Evolutionary conservation across 2,329 filamentous ascomycete species (phyloP).

Genomic region (Epichloe elymi): DNA sequence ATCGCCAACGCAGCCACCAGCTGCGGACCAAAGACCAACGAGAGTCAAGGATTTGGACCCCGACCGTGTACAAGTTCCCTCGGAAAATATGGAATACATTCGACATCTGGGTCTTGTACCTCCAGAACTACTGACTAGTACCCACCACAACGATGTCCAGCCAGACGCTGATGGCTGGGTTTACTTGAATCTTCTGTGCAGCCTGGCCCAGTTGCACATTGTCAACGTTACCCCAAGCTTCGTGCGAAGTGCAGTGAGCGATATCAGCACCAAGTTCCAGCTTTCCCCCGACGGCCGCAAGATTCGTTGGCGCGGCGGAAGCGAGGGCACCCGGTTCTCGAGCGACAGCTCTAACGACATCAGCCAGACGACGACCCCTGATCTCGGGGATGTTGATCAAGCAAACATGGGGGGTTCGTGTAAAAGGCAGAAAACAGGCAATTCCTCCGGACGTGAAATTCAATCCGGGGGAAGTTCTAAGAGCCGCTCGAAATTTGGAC

Average conservation of each 20-base stretch:
- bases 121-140: conserved; percentile 35
- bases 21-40: conserved; percentile 62
- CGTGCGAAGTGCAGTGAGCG: conserved; percentile 56
- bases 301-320: conserved; percentile 65
- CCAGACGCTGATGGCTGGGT: conserved; percentile 65
- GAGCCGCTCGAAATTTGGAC: conserved; percentile 27
- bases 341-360: conserved; percentile 46
- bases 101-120: conserved; percentile 57
- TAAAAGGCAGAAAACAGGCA: conserved; percentile 32
- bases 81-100: conserved; percentile 70
- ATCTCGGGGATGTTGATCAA: conserved; percentile 34
- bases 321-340: conserved; percentile 49
- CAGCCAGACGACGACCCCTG: conserved; percentile 31
- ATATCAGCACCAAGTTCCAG: conserved; percentile 64
- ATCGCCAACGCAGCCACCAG: conserved; percentile 25
- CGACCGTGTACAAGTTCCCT: conserved; percentile 59
- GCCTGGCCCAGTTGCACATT: conserved; percentile 74
- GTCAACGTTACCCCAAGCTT: conserved; percentile 71
- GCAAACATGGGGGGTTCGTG: conserved; percentile 26
- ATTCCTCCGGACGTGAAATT: conserved; percentile 21
- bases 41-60: conserved; percentile 66
- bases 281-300: conserved; percentile 67
- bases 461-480: conserved; percentile 22
- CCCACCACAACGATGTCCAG: conserved; percentile 30
- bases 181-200: conserved; percentile 67